Percentiles rank a stretch among this genome's conserved stretches.
phyloP scores from a whole-genome alignment of 1,284 basidiomycete species.

The Malassezia obtusa region DNA sequence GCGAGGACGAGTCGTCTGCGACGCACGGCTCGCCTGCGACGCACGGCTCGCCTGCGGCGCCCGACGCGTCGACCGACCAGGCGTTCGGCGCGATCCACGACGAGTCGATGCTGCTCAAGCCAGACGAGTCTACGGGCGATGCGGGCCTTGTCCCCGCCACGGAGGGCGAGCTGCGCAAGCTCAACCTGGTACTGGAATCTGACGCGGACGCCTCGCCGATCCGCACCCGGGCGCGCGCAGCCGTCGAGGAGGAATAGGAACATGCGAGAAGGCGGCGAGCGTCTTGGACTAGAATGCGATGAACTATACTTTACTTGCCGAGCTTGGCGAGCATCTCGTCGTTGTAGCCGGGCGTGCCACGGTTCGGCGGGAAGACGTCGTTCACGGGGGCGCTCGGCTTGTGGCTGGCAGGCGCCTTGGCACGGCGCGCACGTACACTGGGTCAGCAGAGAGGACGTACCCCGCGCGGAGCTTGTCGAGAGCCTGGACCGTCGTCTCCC shows the following conservation, averaged over 20 bases:
- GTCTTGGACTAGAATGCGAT: too few species aligned
- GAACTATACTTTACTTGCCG: slow-evolving; percentile 16
- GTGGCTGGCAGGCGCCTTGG: slow-evolving; percentile 20
- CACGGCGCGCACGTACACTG: slow-evolving; percentile 25
- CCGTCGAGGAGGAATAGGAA: too few species aligned
- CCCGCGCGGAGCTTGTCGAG: slow-evolving; percentile 26
- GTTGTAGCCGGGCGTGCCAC: slow-evolving; percentile 23
- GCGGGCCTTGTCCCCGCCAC: background rate
- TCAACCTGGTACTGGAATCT: background rate
- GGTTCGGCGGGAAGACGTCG: background rate
- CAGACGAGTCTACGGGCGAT: background rate
- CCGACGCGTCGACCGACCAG: background rate
- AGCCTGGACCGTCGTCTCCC: slow-evolving; percentile 37
- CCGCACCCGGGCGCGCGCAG: too few species aligned
- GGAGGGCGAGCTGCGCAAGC: slow-evolving; percentile 2
- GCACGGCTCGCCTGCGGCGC: background rate
- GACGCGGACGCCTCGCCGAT: background rate
- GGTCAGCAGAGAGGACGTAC: background rate
- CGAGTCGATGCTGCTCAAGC: background rate
- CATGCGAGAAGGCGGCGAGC: too few species aligned
- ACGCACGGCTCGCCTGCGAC: background rate
- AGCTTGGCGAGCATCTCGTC: slow-evolving; percentile 28
- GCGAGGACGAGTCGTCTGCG: background rate
- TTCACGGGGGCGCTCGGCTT: background rate
- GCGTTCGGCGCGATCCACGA: background rate